Conservation (phyloP, 2,329 filamentous ascomycete species). For the Botrytis medusae region DNA sequence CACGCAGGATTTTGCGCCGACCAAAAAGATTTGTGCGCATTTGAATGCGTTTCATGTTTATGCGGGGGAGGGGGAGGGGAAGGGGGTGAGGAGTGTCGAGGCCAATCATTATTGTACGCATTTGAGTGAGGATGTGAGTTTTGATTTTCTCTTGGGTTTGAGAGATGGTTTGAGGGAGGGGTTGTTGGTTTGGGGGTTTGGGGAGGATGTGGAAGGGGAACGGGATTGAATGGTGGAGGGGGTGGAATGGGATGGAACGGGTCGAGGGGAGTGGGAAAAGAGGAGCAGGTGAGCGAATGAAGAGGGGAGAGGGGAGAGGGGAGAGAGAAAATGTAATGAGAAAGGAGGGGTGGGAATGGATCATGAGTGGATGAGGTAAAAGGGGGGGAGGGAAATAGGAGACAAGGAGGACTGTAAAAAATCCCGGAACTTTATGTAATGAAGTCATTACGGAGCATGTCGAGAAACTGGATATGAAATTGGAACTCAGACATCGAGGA, state of each 20-base stretch:
- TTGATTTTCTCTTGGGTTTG: too few species aligned
- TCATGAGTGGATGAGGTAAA: neutral
- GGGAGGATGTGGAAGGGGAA: too few species aligned
- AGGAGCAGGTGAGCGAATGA: too few species aligned
- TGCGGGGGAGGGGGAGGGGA: conserved; percentile 44
- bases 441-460: neutral
- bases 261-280: neutral
- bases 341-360: accelerated
- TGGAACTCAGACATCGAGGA: neutral
- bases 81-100: conserved; percentile 61
- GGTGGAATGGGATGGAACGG: too few species aligned
- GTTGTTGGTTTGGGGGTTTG: neutral
- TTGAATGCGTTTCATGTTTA: conserved; percentile 83
- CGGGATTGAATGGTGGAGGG: too few species aligned
- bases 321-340: neutral
- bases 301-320: too few species aligned
- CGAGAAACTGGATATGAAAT: neutral
- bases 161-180: too few species aligned
- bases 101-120: conserved; percentile 85
- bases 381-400: neutral
- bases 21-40: conserved; percentile 76
- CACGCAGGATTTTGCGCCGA: conserved; percentile 66
- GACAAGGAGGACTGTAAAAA: neutral
- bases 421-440: neutral
- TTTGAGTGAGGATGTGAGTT: conserved; percentile 67